These are phyloP conservation scores for Dictyostelium capitatum DNA, from an alignment of 78 protist genomes.

Conservation along the genomic window DNA sequence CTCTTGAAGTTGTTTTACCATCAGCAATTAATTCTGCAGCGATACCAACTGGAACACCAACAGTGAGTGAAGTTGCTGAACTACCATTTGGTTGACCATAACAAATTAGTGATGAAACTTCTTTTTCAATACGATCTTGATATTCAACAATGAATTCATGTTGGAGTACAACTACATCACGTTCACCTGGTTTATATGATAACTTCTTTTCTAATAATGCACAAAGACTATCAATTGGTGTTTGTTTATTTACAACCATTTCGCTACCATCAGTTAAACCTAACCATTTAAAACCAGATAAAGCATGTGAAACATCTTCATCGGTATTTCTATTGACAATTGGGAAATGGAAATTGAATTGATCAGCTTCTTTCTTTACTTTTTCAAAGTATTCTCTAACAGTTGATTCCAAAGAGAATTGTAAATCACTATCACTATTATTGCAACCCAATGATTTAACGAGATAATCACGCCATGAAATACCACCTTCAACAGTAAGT, in stretches of 20 bases:
- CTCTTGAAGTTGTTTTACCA: slow-evolving; percentile 26
- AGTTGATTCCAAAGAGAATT: slow-evolving; percentile 31
- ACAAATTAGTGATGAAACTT: slow-evolving; percentile 51
- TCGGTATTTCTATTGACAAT: slow-evolving; percentile 56
- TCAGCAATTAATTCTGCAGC: slow-evolving; percentile 85
- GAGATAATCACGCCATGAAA: slow-evolving; percentile 52
- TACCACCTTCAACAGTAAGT: not conserved
- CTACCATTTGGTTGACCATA: slow-evolving; percentile 46
- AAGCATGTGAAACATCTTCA: slow-evolving; percentile 14
- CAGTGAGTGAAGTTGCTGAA: slow-evolving; percentile 87
- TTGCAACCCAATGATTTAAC: slow-evolving; percentile 52
- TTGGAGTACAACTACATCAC: slow-evolving; percentile 72
- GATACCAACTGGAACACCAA: slow-evolving; percentile 91
- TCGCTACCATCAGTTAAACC: slow-evolving; percentile 44
- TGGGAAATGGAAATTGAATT: slow-evolving; percentile 27
- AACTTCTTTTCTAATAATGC: slow-evolving; percentile 54
- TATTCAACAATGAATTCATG: slow-evolving; percentile 59
- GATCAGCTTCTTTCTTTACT: slow-evolving; percentile 8
- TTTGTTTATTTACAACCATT: slow-evolving; percentile 36
- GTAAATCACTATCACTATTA: slow-evolving; percentile 43
- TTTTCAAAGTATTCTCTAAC: slow-evolving; percentile 42
- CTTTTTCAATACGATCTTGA: slow-evolving; percentile 31
- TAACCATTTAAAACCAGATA: slow-evolving; percentile 72
- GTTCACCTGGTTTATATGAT: slow-evolving; percentile 39
- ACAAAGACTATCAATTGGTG: slow-evolving; percentile 74